Percentiles rank a stretch among this genome's conserved stretches.
Conservation (phyloP, 2,329 filamentous ascomycete genomes). For the Colletotrichum kahawae region DNA sequence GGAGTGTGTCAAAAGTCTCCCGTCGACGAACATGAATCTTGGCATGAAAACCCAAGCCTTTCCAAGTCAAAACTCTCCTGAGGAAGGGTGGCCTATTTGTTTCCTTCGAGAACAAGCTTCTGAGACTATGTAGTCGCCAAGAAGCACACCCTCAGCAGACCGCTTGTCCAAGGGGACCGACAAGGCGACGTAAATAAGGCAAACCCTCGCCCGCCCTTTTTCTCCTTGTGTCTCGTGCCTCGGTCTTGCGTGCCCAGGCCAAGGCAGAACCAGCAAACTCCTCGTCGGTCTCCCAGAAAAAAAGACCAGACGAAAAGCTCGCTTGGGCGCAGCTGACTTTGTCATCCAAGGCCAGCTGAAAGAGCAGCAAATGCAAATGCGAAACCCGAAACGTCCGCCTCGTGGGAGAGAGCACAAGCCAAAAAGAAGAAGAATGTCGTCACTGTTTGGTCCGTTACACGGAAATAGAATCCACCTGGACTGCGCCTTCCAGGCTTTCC, state of each 20-base stretch:
- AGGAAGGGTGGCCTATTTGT: background rate
- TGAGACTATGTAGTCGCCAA: constrained; percentile 5
- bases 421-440: background rate
- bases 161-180: background rate
- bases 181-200: background rate
- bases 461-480: background rate
- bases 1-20: background rate
- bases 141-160: background rate
- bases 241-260: background rate
- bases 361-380: background rate
- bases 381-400: background rate
- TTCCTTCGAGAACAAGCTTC: background rate
- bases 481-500: background rate
- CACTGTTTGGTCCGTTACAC: background rate
- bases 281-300: background rate
- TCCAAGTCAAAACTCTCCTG: background rate
- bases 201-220: background rate
- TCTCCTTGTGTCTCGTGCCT: background rate
- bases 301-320: background rate
- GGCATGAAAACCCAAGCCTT: background rate
- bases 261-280: background rate
- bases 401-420: background rate
- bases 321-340: background rate
- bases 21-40: background rate
- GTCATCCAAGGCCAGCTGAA: background rate